Base-by-base conservation (phyloP, 208 protist species). In the Trypanosoma caninum region DNA sequence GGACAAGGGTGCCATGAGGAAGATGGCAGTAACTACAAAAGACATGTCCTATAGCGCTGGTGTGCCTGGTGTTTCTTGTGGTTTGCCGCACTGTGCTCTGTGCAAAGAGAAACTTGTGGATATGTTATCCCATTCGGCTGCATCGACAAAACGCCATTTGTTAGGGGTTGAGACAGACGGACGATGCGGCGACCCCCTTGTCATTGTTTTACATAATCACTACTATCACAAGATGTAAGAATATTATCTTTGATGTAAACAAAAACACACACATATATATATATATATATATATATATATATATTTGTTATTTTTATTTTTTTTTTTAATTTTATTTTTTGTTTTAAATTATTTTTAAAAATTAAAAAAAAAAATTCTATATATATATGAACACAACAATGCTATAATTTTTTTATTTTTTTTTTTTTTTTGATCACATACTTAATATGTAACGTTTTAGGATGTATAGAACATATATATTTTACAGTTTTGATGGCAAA, bases 171-270 rank as follows among this genome's bases (percentile, higher is more conserved):
- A 51, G 9, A 25, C 27, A 7, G 22, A 30, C 14, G 3, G 14
- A n/a, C 37, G 25, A 18, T n/a, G 20, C 4, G 38, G 40, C n/a
- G 45, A n/a, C n/a, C n/a, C 59, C 4, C 33, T 25, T 35, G 59
- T 65, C 46, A 22, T 56, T 25, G 59, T 65, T 56, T 35, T 65
- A 57, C 59, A 65, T 57, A 65, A 65, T 56, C 59, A 65, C 48
- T 65, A 65, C 27, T 65, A 65, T 56, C 44, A 54, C 20, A 41
- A 45, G 1, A 63, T 46, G 28, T 54, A 22, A 53, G 23, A 16
- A 44, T 48, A 5, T 27, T 33, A 38, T 4, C 8, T 50, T 30
- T 50, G 3, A 3, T 50, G 23, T 50, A 33, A 10, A 30, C 4
- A 30, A 25, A 35, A 10, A 47, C 34, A 38, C 28, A 7, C 31